These are phyloP conservation scores for Megacollybia marginata DNA, from an alignment of 768 basidiomycete genomes.

Conservation along the genomic window DNA sequence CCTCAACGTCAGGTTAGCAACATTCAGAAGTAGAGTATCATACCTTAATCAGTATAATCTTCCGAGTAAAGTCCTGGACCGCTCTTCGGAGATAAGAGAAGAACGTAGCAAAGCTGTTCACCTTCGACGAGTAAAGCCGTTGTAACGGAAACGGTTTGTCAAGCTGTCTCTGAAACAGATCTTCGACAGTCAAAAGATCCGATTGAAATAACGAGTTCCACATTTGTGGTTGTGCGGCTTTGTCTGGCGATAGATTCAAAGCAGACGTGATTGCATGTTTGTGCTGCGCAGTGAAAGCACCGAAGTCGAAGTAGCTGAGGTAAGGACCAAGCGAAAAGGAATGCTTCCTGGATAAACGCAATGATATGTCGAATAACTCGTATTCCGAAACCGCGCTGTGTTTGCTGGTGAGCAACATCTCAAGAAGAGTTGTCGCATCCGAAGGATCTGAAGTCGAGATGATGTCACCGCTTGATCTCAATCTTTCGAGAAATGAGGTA, in stretches of 20 bases:
- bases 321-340: constrained; percentile 36
- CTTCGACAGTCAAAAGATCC: constrained; percentile 43
- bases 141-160: constrained; percentile 49
- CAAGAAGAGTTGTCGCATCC: constrained; percentile 34
- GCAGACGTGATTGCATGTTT: constrained; percentile 43
- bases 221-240: constrained; percentile 30
- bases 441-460: constrained; percentile 19
- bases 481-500: constrained; percentile 24
- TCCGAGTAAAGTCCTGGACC: constrained; percentile 49
- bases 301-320: constrained; percentile 46
- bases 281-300: constrained; percentile 44
- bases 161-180: constrained; percentile 45
- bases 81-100: constrained; percentile 56
- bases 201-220: constrained; percentile 64
- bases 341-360: constrained; percentile 35
- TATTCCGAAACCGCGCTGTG: constrained; percentile 55
- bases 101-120: constrained; percentile 46
- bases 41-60: constrained; percentile 53
- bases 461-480: constrained; percentile 15
- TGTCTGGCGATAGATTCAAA: constrained; percentile 31
- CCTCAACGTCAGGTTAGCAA: constrained; percentile 24
- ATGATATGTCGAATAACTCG: constrained; percentile 47
- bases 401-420: constrained; percentile 39
- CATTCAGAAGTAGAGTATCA: constrained; percentile 1
- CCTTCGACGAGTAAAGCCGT: constrained; percentile 49